These are phyloP conservation scores for Leccinum ochraceum DNA, from an alignment of 768 basidiomycete species.

Conservation along the genomic window DNA sequence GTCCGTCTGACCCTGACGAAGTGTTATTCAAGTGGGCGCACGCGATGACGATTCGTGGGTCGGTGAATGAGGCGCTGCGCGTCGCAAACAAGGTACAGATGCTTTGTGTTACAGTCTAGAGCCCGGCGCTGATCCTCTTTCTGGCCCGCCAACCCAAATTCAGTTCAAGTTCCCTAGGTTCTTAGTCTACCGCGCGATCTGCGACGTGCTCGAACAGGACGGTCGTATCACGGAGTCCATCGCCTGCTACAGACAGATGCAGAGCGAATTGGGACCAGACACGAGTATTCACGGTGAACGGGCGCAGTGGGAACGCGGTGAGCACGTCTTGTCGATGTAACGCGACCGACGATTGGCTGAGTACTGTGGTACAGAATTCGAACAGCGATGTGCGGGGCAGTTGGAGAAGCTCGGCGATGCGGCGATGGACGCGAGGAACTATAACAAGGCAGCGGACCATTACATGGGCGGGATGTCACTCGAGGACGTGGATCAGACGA, in stretches of 20 bases:
- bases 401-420: background rate
- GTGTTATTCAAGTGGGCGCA: background rate
- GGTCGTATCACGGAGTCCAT: background rate
- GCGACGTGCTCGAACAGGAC: background rate
- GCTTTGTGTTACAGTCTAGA: background rate
- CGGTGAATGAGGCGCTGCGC: background rate
- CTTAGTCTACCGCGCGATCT: background rate
- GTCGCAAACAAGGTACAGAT: background rate
- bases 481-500: background rate
- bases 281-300: background rate
- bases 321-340: background rate
- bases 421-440: background rate
- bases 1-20: background rate
- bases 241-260: background rate
- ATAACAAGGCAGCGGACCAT: background rate
- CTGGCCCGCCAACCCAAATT: background rate
- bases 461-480: background rate
- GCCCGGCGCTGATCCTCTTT: background rate
- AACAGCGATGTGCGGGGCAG: background rate
- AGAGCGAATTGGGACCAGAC: background rate
- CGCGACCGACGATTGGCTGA: background rate
- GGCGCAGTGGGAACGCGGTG: conserved; percentile 1
- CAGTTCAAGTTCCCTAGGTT: background rate
- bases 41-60: background rate
- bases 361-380: background rate